phyloP scores from a whole-genome alignment of 192 early-diverging fungal genomes.

The Backusella liffmaniae region DNA sequence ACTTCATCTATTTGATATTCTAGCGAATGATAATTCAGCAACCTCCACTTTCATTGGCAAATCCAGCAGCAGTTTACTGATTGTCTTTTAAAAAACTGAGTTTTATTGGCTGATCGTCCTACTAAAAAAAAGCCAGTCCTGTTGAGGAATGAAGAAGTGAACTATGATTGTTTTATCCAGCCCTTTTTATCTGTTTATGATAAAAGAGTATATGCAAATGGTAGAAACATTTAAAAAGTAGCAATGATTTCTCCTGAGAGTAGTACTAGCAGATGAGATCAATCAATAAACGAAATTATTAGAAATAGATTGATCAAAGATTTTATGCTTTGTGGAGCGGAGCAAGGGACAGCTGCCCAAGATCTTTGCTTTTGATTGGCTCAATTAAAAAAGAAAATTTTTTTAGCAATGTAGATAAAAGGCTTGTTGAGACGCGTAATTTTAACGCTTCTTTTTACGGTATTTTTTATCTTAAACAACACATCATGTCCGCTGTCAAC shows the following conservation, averaged over 20 bases:
- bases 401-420: constrained; percentile 10
- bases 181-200: neutral
- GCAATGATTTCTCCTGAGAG: neutral
- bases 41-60: neutral
- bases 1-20: neutral
- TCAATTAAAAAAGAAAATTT: constrained; percentile 8
- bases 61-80: neutral
- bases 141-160: neutral
- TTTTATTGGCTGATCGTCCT: constrained; percentile 5
- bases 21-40: neutral
- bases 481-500: neutral
- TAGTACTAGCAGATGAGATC: neutral
- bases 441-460: constrained; percentile 9
- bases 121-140: constrained; percentile 7
- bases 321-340: constrained; percentile 7
- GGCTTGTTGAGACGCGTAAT: neutral
- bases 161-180: neutral
- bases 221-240: neutral
- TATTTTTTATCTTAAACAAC: constrained; percentile 2
- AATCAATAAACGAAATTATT: neutral
- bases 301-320: constrained; percentile 6
- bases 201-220: neutral
- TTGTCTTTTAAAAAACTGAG: neutral
- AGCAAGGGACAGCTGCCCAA: constrained; percentile 1
- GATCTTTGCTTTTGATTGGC: constrained; percentile 3